phyloP scores from a whole-genome alignment of 2,329 filamentous ascomycete genomes.

The Hymenoscyphus linearis region DNA sequence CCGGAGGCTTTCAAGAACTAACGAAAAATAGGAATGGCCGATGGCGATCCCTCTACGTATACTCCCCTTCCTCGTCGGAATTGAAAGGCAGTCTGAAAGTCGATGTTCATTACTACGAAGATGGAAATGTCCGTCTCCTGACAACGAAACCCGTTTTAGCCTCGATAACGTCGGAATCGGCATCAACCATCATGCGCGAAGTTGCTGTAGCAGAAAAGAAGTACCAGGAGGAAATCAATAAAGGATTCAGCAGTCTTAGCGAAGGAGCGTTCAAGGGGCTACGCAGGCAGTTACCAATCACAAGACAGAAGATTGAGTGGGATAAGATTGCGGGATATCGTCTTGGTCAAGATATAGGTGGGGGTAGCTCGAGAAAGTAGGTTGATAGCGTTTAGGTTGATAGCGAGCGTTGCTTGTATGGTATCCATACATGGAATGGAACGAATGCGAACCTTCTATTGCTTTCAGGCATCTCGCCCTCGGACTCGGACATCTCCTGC shows the following conservation, averaged over 20 bases:
- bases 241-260: constrained; percentile 79
- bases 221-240: constrained; percentile 95
- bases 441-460: background rate
- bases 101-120: constrained; percentile 99
- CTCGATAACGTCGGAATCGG: constrained; percentile 56
- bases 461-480: background rate
- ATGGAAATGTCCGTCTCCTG: constrained; percentile 89
- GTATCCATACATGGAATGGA: background rate
- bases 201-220: constrained; percentile 79
- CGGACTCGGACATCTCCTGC: background rate
- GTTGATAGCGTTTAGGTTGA: background rate
- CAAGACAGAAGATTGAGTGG: constrained; percentile 98
- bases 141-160: constrained; percentile 73
- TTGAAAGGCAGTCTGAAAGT: constrained; percentile 81
- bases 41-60: constrained; percentile 85
- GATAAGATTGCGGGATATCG: constrained; percentile 95
- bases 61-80: constrained; percentile 61
- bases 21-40: constrained; percentile 71
- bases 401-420: background rate
- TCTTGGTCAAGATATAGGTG: constrained; percentile 73
- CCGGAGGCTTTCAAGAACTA: constrained; percentile 5
- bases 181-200: constrained; percentile 59
- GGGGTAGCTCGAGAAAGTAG: constrained; percentile 54
- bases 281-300: constrained; percentile 89
- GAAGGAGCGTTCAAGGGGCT: constrained; percentile 94